Evolutionary conservation across 208 protist genomes (phyloP).

Genomic region (Leishmania turanica): DNA sequence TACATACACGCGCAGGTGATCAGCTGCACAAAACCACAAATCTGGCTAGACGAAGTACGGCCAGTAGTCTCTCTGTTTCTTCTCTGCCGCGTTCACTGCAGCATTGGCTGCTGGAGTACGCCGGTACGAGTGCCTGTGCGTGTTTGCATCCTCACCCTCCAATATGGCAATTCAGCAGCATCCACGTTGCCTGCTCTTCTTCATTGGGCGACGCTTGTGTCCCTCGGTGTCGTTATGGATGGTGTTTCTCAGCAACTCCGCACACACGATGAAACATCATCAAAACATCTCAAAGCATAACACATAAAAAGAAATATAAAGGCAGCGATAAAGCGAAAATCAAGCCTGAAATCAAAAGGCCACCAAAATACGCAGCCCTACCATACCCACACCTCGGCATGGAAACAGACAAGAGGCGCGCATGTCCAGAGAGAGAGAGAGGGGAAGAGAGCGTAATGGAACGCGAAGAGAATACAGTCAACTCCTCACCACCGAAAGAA

Average conservation of each 20-base stretch:
- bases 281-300: not conserved
- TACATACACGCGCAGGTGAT: not conserved
- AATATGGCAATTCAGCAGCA: not conserved
- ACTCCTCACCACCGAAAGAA: not conserved
- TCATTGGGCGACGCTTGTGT: not conserved
- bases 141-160: not conserved
- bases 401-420: not conserved
- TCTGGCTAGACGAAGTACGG: no score
- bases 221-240: not conserved
- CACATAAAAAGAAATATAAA: not conserved
- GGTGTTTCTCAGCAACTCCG: not conserved
- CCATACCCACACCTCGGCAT: not conserved
- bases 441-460: not conserved
- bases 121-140: not conserved
- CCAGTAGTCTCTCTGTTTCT: not conserved
- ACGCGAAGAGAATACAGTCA: not conserved
- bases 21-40: not conserved
- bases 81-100: no score
- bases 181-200: not conserved
- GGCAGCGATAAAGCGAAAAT: conserved; percentile 2
- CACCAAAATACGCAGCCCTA: not conserved
- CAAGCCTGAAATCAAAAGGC: not conserved
- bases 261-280: not conserved
- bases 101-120: not conserved
- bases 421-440: not conserved